Evolutionary conservation across 495 filamentous ascomycete species (phyloP).

Genomic region (Podospora didyma): DNA sequence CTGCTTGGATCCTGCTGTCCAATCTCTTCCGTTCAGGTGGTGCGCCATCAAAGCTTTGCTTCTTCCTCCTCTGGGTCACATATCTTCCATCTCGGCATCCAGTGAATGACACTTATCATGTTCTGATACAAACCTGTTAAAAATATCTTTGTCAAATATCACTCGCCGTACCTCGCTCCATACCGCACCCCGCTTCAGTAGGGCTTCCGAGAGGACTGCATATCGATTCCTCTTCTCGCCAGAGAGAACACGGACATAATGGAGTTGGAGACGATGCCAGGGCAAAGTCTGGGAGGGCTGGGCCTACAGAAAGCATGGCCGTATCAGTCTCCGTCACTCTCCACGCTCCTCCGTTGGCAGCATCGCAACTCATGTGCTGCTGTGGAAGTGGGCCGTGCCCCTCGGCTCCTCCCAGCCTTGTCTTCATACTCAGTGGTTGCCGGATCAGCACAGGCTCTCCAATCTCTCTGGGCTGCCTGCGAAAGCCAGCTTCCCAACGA

Average conservation of each 20-base stretch:
- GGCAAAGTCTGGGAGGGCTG: not conserved
- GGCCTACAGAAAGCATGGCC: not conserved
- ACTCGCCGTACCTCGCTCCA: too few relatives aligned
- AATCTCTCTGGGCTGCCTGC: conserved; percentile 19
- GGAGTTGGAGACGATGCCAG: not conserved
- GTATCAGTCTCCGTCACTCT: not conserved
- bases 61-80: not conserved
- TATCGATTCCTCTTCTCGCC: too few relatives aligned
- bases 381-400: not conserved
- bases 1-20: not conserved
- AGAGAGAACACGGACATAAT: not conserved
- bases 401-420: not conserved
- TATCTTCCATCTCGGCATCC: not conserved
- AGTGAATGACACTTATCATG: too few relatives aligned
- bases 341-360: conserved; percentile 1
- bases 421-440: conserved; percentile 21
- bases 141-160: too few relatives aligned
- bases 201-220: too few relatives aligned
- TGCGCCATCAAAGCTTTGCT: not conserved
- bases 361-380: not conserved
- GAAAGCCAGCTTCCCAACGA: conserved; percentile 25
- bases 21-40: not conserved
- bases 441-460: conserved; percentile 27
- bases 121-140: too few relatives aligned
- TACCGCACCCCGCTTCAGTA: too few relatives aligned